These are phyloP conservation scores for Xylaria sp. DNA, from an alignment of 2,329 filamentous ascomycete genomes.

Conservation along the genomic window DNA sequence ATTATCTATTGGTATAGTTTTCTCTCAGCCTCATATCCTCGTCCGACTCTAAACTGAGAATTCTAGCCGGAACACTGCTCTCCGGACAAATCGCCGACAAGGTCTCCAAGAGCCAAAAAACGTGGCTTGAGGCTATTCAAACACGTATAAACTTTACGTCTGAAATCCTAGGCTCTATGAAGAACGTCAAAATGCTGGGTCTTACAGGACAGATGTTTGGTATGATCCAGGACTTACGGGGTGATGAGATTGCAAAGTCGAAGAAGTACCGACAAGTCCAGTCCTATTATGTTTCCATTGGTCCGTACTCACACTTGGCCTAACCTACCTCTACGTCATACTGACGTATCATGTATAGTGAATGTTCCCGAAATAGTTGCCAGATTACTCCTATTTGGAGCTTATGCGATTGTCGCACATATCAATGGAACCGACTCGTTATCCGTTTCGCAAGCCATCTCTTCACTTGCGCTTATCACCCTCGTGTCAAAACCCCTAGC, in stretches of 20 bases:
- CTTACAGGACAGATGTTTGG: slow-evolving; percentile 25
- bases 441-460: slow-evolving; percentile 32
- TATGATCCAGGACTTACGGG: slow-evolving; percentile 25
- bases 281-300: slow-evolving; percentile 22
- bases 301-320: background rate
- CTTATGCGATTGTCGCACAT: slow-evolving; percentile 30
- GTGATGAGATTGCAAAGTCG: slow-evolving; percentile 29
- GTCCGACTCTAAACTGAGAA: background rate
- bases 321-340: background rate
- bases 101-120: slow-evolving; percentile 28
- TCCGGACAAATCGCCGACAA: slow-evolving; percentile 27
- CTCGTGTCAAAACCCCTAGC: slow-evolving; percentile 23
- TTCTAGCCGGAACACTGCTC: slow-evolving; percentile 24
- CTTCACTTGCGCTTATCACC: slow-evolving; percentile 28
- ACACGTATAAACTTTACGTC: slow-evolving; percentile 30
- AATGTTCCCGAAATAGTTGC: slow-evolving; percentile 27
- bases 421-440: slow-evolving; percentile 30
- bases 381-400: slow-evolving; percentile 28
- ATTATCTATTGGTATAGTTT: slow-evolving; percentile 21
- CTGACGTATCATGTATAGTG: slow-evolving; percentile 10
- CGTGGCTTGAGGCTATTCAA: slow-evolving; percentile 29
- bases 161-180: slow-evolving; percentile 30
- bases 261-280: slow-evolving; percentile 29
- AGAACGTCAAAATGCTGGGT: slow-evolving; percentile 36
- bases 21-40: background rate